phyloP scores from a whole-genome alignment of 495 filamentous ascomycete species.

The Rusavskia elegans region DNA sequence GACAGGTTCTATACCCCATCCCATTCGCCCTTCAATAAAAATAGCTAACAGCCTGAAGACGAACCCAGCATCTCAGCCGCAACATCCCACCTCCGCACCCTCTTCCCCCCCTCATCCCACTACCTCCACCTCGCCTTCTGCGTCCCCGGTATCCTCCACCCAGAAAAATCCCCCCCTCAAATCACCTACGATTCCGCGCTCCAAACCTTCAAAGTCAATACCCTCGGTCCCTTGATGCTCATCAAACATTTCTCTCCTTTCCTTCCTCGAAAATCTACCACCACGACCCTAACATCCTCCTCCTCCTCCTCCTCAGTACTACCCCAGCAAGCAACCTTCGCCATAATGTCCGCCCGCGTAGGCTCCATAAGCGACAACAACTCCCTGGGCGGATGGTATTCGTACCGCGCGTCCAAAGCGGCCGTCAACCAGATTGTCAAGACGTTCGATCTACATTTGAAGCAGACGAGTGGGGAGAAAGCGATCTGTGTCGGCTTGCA shows the following conservation, averaged over 20 bases:
- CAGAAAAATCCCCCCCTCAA: conserved; percentile 54
- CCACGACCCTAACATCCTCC: neutral
- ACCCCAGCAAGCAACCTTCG: conserved; percentile 40
- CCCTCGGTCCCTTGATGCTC: conserved; percentile 56
- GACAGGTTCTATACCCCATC: conserved; percentile 25
- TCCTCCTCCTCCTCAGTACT: conserved; percentile 8
- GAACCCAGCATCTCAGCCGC: conserved; percentile 26
- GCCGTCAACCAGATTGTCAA: conserved; percentile 54
- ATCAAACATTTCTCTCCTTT: conserved; percentile 57
- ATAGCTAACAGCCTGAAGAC: too few species aligned
- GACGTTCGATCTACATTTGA: conserved; percentile 56
- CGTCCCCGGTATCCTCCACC: conserved; percentile 55
- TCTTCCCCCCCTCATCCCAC: conserved; percentile 13
- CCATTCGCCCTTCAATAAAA: too few species aligned
- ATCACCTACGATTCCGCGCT: conserved; percentile 40
- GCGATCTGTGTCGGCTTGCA: conserved; percentile 58
- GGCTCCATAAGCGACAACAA: conserved; percentile 56
- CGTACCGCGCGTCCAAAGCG: conserved; percentile 59
- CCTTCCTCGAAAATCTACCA: conserved; percentile 29
- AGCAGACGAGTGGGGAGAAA: conserved; percentile 32
- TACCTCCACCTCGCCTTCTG: conserved; percentile 51
- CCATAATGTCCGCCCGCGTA: conserved; percentile 60
- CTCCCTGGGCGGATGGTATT: conserved; percentile 53
- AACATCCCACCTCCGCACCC: conserved; percentile 12
- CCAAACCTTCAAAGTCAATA: conserved; percentile 50